Evolutionary conservation across 108 stramenopile genomes (phyloP).

Genomic region (Nannochloropsis gaditana): DNA sequence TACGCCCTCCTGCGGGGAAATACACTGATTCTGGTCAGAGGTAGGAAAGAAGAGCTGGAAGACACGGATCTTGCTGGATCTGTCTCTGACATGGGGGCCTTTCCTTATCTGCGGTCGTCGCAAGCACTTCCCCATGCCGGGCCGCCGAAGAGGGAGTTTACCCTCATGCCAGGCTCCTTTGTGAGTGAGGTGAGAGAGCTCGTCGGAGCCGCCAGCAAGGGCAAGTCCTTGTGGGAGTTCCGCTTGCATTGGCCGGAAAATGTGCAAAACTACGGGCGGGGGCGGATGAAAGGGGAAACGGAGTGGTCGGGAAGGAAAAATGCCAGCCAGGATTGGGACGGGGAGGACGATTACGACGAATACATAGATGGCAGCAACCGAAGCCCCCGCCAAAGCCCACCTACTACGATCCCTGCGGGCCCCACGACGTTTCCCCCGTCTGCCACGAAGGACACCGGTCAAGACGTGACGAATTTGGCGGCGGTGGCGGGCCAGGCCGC

Average conservation of each 20-base stretch:
- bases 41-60: constrained; percentile 6
- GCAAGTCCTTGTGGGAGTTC: background rate
- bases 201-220: background rate
- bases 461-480: no score
- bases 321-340: background rate
- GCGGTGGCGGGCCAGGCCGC: background rate
- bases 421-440: no score
- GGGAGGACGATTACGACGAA: constrained; percentile 13
- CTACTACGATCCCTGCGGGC: no score
- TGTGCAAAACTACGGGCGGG: background rate
- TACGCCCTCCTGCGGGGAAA: background rate
- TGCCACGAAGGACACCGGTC: no score
- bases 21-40: background rate
- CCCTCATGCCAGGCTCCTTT: background rate
- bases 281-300: background rate
- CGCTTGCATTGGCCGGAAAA: background rate
- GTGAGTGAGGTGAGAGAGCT: background rate
- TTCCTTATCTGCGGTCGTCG: background rate
- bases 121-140: background rate
- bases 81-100: background rate
- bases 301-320: background rate
- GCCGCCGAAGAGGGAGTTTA: background rate
- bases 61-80: background rate
- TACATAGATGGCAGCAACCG: constrained; percentile 10
- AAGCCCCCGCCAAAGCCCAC: background rate